Evolutionary conservation across 2,329 filamentous ascomycete genomes (phyloP).

Genomic region (Rhexocercosporidium sp.): DNA sequence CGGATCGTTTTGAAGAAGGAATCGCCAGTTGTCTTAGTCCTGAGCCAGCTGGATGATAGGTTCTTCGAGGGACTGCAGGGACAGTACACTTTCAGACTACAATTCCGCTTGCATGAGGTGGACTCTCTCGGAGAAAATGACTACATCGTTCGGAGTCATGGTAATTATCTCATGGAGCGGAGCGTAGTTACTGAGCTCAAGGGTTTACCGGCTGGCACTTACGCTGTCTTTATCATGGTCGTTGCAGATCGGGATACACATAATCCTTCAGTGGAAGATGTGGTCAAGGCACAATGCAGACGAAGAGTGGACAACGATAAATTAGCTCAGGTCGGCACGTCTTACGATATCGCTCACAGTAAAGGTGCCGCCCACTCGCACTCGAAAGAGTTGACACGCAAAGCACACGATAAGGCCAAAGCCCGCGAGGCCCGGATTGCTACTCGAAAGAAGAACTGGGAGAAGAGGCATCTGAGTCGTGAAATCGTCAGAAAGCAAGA

Average conservation of each 20-base stretch:
- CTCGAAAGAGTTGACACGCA: slow-evolving; percentile 52
- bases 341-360: slow-evolving; percentile 65
- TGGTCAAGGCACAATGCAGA: slow-evolving; percentile 58
- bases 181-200: slow-evolving; percentile 64
- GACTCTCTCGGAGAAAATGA: slow-evolving; percentile 58
- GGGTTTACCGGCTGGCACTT: slow-evolving; percentile 60
- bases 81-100: slow-evolving; percentile 58
- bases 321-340: slow-evolving; percentile 60
- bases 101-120: slow-evolving; percentile 55
- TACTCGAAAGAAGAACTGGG: slow-evolving; percentile 55
- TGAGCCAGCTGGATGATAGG: slow-evolving; percentile 65
- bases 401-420: slow-evolving; percentile 33
- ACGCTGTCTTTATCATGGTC: slow-evolving; percentile 62
- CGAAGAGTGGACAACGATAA: slow-evolving; percentile 60
- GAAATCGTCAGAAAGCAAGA: slow-evolving; percentile 47
- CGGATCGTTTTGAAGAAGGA: slow-evolving; percentile 60
- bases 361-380: slow-evolving; percentile 59
- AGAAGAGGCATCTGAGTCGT: slow-evolving; percentile 50
- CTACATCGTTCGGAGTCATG: slow-evolving; percentile 64
- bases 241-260: slow-evolving; percentile 53
- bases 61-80: slow-evolving; percentile 67
- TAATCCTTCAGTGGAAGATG: slow-evolving; percentile 56
- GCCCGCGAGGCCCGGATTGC: slow-evolving; percentile 48
- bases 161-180: slow-evolving; percentile 62
- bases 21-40: slow-evolving; percentile 62